Base-by-base conservation (phyloP, 176 grass and related monocot genomes). In the Carex myosuroides region DNA sequence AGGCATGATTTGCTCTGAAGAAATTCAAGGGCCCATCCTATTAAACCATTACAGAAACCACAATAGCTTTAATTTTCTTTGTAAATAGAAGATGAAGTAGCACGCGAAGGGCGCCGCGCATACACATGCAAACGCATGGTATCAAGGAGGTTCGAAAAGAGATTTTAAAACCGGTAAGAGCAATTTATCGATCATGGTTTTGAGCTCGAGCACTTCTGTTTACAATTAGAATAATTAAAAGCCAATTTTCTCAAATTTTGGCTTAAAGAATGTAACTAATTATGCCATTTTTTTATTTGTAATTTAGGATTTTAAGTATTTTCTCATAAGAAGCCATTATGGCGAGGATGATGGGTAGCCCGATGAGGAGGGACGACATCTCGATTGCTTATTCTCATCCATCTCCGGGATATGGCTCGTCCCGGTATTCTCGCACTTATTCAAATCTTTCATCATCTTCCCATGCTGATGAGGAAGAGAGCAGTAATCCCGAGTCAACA, bases 371-470 rank as follows among this genome's bases (percentile, higher is more conserved):
- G 4, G 50, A 78, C 1, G 21, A 69, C 11, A 60, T 62, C 62
- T 83, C 62, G 14, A 66, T 56, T 66, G 41, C 81, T 35, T 83
- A 83, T 69, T 83, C 81, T 66, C 73, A 78, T 1, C 52, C 73
- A 12, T 78, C 73, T 11, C 73, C 73, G 4, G 50, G 50, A 32
- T 83, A 83, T 66, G 9, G 48, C 17, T 69, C 44, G 6, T 30
- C 81, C n/a, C 37, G 21, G 3, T 83, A 83, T 83, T 83, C 81
- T 66, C 42, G 61, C 21, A 83, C 62, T 69, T 18, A 26, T 83
- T 83, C 81, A 46, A 83, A 66, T 13, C 81, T 68, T 20, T 83
- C 81, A 32, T 66, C 60, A 69, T 83, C 26, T 66, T 83, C 81
- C 13, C 62, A 54, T 66, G 60, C 81, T 53, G 73, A 78, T 33